Conservation (phyloP, 2,329 filamentous ascomycete species). For the Epichloe uncinata region DNA sequence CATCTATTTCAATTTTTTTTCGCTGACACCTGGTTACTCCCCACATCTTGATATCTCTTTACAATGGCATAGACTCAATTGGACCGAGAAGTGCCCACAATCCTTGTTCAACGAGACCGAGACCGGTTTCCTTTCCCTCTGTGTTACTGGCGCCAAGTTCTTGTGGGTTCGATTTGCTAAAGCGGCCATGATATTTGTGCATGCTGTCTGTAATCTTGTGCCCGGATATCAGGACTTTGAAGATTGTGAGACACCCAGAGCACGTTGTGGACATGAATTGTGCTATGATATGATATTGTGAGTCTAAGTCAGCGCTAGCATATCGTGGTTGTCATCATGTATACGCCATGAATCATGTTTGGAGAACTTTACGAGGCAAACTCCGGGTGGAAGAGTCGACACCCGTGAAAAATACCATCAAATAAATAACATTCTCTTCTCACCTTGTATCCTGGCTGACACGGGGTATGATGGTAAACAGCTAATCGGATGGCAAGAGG, state of each 20-base stretch:
- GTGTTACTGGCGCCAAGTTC: too few relatives aligned
- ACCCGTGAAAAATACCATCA: constrained; percentile 17
- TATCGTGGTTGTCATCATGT: too few relatives aligned
- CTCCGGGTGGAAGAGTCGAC: constrained; percentile 12
- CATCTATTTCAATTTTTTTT: background rate
- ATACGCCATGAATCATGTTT: constrained; percentile 5
- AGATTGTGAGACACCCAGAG: background rate
- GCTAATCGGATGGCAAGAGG: constrained; percentile 63
- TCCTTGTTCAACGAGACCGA: too few relatives aligned
- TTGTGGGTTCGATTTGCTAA: too few relatives aligned
- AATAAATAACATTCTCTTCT: constrained; percentile 39
- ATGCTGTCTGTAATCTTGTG: background rate
- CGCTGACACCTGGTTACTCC: background rate
- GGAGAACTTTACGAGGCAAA: constrained; percentile 16
- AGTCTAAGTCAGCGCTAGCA: background rate
- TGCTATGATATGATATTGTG: background rate
- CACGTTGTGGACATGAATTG: background rate
- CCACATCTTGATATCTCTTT: background rate
- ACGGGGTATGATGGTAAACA: constrained; percentile 32
- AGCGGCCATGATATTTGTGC: too few relatives aligned
- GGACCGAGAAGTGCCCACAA: too few relatives aligned
- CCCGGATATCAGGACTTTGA: background rate
- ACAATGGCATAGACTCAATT: too few relatives aligned
- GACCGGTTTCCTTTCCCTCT: too few relatives aligned
- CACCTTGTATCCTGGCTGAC: constrained; percentile 56